These are phyloP conservation scores for Suillus fuscotomentosus DNA, from an alignment of 768 basidiomycete genomes.

Conservation along the genomic window DNA sequence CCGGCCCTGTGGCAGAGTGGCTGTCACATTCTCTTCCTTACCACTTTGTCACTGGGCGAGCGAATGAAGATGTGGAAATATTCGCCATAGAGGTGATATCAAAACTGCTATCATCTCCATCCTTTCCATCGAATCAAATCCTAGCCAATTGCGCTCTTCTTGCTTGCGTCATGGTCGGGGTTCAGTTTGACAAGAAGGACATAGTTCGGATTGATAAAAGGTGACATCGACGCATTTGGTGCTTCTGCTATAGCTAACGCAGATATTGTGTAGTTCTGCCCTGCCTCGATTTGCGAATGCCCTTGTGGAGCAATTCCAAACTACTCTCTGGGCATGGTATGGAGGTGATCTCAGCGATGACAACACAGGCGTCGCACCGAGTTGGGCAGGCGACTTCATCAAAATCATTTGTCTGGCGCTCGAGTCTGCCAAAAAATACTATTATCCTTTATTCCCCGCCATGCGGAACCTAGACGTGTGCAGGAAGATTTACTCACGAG, in stretches of 20 bases:
- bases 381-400: not conserved
- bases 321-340: not conserved
- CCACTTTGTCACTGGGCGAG: not conserved
- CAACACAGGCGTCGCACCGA: not conserved
- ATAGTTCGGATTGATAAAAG: not conserved
- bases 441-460: rapidly evolving
- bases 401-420: not conserved
- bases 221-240: not conserved
- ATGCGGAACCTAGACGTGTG: not conserved
- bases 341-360: not conserved
- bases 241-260: not conserved
- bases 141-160: not conserved
- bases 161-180: not conserved
- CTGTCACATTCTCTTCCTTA: not conserved
- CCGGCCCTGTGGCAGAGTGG: not conserved
- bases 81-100: not conserved
- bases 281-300: not conserved
- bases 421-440: not conserved
- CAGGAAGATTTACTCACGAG: not conserved
- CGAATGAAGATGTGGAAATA: not conserved
- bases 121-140: not conserved
- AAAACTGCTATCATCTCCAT: not conserved
- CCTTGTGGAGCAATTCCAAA: not conserved
- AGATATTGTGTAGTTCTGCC: not conserved
- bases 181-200: not conserved